Percentiles rank a stretch among this genome's conserved stretches.
These are phyloP conservation scores for Komagataella pastoris DNA, from an alignment of 805 yeast genomes.

Conservation along the genomic window DNA sequence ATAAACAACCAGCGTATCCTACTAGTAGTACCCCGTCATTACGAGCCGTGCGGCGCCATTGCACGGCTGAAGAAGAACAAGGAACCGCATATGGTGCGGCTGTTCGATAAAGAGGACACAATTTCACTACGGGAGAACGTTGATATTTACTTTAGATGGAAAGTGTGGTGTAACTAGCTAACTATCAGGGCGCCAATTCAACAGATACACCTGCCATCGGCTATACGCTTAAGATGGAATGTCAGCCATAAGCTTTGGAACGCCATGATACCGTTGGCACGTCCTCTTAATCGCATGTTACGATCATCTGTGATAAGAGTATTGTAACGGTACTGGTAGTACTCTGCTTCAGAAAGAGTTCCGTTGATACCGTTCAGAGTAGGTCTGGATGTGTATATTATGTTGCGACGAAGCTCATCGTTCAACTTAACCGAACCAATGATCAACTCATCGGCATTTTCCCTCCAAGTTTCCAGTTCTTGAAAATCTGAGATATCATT, in stretches of 20 bases:
- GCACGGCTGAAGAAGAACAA: neutral
- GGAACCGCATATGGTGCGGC: neutral
- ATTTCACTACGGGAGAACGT: neutral
- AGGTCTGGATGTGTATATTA: slow-evolving; percentile 3
- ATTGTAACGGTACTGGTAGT: slow-evolving; percentile 33
- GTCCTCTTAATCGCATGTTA: slow-evolving; percentile 56
- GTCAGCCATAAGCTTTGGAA: slow-evolving; percentile 53
- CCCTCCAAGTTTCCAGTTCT: slow-evolving; percentile 58
- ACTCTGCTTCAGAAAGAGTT: slow-evolving; percentile 9
- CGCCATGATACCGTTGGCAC: slow-evolving; percentile 37
- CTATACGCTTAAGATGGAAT: slow-evolving; percentile 30
- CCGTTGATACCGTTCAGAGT: neutral
- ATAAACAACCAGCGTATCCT: neutral
- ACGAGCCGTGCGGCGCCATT: neutral
- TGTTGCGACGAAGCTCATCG: slow-evolving; percentile 16
- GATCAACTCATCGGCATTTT: slow-evolving; percentile 59
- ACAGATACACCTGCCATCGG: slow-evolving; percentile 32
- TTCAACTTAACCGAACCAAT: slow-evolving; percentile 30
- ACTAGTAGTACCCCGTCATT: neutral
- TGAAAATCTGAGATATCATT: slow-evolving; percentile 68
- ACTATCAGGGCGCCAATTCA: neutral
- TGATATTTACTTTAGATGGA: neutral
- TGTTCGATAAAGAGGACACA: neutral
- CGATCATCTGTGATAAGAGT: slow-evolving; percentile 62
- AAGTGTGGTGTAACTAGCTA: neutral